A percentile compares a stretch with the other conserved stretches of the same genome.
phyloP scores from a whole-genome alignment of 2,329 filamentous ascomycete genomes.

The Sclerotinia glacialis region DNA sequence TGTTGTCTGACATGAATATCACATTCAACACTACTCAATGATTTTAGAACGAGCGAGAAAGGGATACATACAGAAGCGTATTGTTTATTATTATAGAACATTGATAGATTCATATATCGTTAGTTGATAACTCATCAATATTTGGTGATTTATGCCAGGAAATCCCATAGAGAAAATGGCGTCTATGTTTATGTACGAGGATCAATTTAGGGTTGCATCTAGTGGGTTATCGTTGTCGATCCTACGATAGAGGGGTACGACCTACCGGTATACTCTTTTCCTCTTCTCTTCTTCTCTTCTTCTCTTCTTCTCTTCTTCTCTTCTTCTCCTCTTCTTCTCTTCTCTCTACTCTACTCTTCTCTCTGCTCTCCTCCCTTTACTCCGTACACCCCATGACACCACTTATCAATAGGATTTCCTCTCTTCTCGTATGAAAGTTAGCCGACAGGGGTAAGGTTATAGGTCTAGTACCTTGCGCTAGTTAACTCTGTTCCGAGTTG shows the following conservation, averaged over 20 bases:
- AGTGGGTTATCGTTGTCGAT: constrained; percentile 7
- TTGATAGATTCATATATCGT: neutral
- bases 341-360: too few species aligned
- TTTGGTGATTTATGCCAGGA: neutral
- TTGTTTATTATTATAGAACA: neutral
- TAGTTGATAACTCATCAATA: neutral
- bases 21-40: neutral
- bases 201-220: neutral
- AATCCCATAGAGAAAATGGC: neutral
- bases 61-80: neutral
- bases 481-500: too few species aligned
- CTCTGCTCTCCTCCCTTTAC: too few species aligned
- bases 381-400: neutral
- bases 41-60: neutral
- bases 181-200: neutral
- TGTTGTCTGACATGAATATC: neutral
- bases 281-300: too few species aligned
- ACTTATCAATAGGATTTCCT: too few species aligned
- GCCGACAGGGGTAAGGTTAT: neutral
- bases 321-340: too few species aligned
- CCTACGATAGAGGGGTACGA: neutral
- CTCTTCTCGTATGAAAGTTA: neutral
- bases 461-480: too few species aligned
- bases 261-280: too few species aligned
- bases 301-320: too few species aligned